A percentile compares a stretch with the other conserved stretches of the same genome.
phyloP scores from a whole-genome alignment of 2,329 filamentous ascomycete genomes.

The Epichloe glyceriae region DNA sequence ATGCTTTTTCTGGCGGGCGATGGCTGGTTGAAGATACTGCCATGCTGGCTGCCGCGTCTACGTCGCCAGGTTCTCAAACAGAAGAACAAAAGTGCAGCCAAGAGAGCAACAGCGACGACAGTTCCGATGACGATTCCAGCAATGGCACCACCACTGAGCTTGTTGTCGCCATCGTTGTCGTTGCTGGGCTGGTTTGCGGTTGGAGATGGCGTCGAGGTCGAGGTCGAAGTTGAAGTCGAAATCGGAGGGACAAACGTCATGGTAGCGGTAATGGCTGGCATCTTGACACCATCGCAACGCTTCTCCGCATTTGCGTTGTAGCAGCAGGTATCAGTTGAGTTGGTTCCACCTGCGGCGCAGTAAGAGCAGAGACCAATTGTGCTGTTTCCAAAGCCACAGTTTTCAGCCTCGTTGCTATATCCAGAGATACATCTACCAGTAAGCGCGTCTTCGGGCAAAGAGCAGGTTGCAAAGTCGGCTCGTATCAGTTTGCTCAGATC shows the following conservation, averaged over 20 bases:
- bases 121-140: conserved; percentile 82
- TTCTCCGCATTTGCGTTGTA: conserved; percentile 63
- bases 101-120: conserved; percentile 53
- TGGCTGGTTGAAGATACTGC: conserved; percentile 81
- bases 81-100: conserved; percentile 58
- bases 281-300: conserved; percentile 60
- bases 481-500: conserved; percentile 67
- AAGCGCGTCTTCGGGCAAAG: conserved; percentile 68
- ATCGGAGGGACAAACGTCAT: conserved; percentile 44
- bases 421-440: conserved; percentile 64
- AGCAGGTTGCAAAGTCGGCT: conserved; percentile 84
- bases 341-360: conserved; percentile 69
- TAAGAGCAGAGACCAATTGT: conserved; percentile 73
- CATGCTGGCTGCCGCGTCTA: conserved; percentile 46
- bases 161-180: conserved; percentile 17
- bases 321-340: conserved; percentile 93
- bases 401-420: conserved; percentile 64
- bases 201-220: conserved; percentile 18
- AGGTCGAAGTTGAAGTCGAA: conserved; percentile 30
- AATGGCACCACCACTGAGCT: conserved; percentile 72
- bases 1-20: conserved; percentile 50
- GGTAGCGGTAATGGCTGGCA: conserved; percentile 63
- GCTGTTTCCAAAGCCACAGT: conserved; percentile 72
- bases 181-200: conserved; percentile 13
- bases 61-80: conserved; percentile 41